Evolutionary conservation across 352 stramenopile species (phyloP).

Genomic region (Phytophthora megakarya): DNA sequence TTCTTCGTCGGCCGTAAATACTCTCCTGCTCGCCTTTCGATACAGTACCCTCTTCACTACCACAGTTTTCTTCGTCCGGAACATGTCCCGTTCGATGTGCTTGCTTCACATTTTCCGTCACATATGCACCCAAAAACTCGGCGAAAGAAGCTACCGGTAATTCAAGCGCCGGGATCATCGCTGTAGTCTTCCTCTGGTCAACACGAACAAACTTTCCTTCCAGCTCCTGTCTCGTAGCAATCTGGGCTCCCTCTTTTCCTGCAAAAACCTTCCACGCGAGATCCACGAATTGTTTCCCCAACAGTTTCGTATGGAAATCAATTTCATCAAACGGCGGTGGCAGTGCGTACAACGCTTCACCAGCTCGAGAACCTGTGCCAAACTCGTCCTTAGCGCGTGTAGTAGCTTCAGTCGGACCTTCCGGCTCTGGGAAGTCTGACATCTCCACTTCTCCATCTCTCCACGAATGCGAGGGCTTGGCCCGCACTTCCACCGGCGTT

Average conservation of each 20-base stretch:
- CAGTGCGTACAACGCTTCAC: conserved; percentile 24
- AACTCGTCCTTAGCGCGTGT: background rate
- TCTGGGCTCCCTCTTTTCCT: conserved; percentile 34
- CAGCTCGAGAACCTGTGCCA: background rate
- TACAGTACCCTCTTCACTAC: background rate
- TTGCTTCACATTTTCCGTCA: conserved; percentile 47
- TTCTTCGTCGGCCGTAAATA: conserved; percentile 1
- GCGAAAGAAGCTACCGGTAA: conserved; percentile 55
- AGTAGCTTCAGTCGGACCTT: background rate
- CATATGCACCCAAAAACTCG: conserved; percentile 65
- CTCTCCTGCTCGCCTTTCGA: conserved; percentile 9
- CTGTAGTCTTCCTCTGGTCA: conserved; percentile 51
- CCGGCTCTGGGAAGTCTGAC: conserved; percentile 26
- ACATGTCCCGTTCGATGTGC: conserved; percentile 9
- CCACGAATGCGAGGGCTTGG: conserved; percentile 73
- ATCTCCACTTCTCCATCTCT: conserved; percentile 57
- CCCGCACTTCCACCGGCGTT: conserved; percentile 33
- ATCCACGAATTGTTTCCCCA: conserved; percentile 72
- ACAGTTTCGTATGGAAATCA: conserved; percentile 55
- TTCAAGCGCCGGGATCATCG: conserved; percentile 36
- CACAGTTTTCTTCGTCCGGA: background rate
- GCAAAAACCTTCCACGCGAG: conserved; percentile 57
- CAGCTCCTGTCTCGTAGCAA: conserved; percentile 37
- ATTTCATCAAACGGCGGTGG: conserved; percentile 54
- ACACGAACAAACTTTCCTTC: conserved; percentile 45